Base-by-base conservation (phyloP, 2,329 filamentous ascomycete species). In the Epichloe bromicola region DNA sequence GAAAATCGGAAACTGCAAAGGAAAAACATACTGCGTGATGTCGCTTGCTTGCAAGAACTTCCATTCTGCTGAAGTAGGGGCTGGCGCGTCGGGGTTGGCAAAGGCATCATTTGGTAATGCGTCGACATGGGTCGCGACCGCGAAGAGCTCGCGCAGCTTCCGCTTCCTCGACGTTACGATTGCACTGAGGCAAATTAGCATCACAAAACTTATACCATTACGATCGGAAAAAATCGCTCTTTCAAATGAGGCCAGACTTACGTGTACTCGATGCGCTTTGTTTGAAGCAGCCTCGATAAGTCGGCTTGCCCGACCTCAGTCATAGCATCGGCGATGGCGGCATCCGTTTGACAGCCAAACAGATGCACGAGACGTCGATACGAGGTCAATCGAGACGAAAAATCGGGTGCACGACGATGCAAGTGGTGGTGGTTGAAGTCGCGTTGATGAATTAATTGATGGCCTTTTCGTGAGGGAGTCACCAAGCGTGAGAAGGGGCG, bases 61-160 rank as follows among this genome's bases (percentile, higher is more conserved):
- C 61, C 67, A 69, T 69, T 82, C 78, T 58, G 70, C 73, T 17
- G 70, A 59, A 51, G 71, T 74, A 63, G 70, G 65, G 53, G 74
- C 69, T 53, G 72, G 73, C 72, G 74, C 74, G 74, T 82, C 78
- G 58, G 70, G 68, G 58, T 76, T 74, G 61, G 72, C 71, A 64
- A 79, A 73, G 66, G 74, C 72, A 67, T 74, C 70, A 64, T 78
- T 75, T 61, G 79, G 78, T 61, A 82, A 73, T 66, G 73, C 71
- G 68, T 80, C 74, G 63, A 75, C 70, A 68, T 83, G 80, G 67
- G 85, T 85, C 74, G 86, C 83, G 76, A 86, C 80, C 61, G 79
- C 77, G 74, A 86, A 95, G 62, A 95, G 79, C 73, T 93, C 86
- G 67, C 85, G 84, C 67, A 95, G 78, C 76, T 94, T 94, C 70